A percentile compares a stretch with the other conserved stretches of the same genome.
phyloP scores from a whole-genome alignment of 768 basidiomycete genomes.

The Cystofilobasidium ferigula region DNA sequence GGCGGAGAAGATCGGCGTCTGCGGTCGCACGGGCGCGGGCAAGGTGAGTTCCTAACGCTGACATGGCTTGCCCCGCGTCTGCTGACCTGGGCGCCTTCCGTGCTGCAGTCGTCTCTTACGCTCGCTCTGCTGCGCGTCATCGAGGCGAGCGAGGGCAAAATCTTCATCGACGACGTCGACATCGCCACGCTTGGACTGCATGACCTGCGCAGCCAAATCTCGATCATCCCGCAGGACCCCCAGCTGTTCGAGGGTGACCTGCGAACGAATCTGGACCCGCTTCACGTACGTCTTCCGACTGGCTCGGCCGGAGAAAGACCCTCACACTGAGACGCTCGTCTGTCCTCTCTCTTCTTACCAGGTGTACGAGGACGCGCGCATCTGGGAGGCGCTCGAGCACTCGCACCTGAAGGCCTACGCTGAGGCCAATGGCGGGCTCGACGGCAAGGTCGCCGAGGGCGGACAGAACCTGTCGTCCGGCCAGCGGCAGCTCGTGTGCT shows the following conservation, averaged over 20 bases:
- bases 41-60: too few species aligned
- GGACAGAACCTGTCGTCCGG: conserved; percentile 73
- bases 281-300: conserved; percentile 36
- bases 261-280: conserved; percentile 27
- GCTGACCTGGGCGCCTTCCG: too few species aligned
- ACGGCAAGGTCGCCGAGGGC: conserved; percentile 63
- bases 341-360: too few species aligned
- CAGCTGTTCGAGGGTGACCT: conserved; percentile 40
- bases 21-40: conserved; percentile 22
- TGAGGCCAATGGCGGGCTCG: conserved; percentile 49
- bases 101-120: conserved; percentile 37
- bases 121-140: conserved; percentile 39
- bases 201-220: conserved; percentile 43
- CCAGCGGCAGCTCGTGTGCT: conserved; percentile 78
- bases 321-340: too few species aligned
- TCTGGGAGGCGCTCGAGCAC: conserved; percentile 78
- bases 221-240: conserved; percentile 68
- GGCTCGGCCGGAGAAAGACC: too few species aligned
- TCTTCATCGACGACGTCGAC: conserved; percentile 23
- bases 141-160: conserved; percentile 21
- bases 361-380: conserved; percentile 61
- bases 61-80: background rate
- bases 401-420: conserved; percentile 39
- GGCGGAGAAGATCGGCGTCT: conserved; percentile 36
- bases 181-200: conserved; percentile 34